Evolutionary conservation across 1,284 basidiomycete genomes (phyloP), one percentile per base, ranked within the genome.

Genomic region (Entoloma clypeatum): DNA sequence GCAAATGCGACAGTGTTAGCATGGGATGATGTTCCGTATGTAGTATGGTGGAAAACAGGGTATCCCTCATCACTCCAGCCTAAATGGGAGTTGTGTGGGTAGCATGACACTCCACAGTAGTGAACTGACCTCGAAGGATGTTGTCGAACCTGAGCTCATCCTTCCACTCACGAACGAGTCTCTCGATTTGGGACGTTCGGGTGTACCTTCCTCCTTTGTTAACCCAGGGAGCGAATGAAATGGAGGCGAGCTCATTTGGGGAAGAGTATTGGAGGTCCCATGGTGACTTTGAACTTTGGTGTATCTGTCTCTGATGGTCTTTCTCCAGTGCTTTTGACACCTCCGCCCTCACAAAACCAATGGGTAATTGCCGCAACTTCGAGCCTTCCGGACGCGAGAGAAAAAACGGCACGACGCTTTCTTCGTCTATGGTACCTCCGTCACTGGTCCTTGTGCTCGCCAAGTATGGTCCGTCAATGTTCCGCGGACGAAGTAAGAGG

Each of bases 1-100:
- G 64, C 58, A 36, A 70, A 68, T 24, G 67, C 68, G 9, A 67
- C 42, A 8, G 57, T 51, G 26, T 59, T 55, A 27, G 45, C 39
- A 11, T 38, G 30, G 10, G 36, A 35, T 14, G 26, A 44, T 17
- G 41, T 17, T 7, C 54, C 41, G 18, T 34, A 35, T 5, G 56
- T 52, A 7, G 54, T 49, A 32, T 58, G 57, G 21, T 47, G 50
- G 41, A 59, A 61, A 8, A 61, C 58, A 13, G 63, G 64, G 44
- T 57, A 64, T 1, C 49, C 47, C 44, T 64, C 61, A 33, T 62
- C 57, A 38, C 59, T 64, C 62, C 62, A 62, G 11, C 59, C 59
- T 61, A 36, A 5, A 16, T 21, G 36, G 13, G 16, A 28, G 23
- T 13, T 30, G 21, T 29, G 6, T 31, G 23, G 17, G 25, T 10